A percentile compares a stretch with the other conserved stretches of the same genome.
phyloP scores from a whole-genome alignment of 2,329 filamentous ascomycete genomes.

The Pyrenophora seminiperda region DNA sequence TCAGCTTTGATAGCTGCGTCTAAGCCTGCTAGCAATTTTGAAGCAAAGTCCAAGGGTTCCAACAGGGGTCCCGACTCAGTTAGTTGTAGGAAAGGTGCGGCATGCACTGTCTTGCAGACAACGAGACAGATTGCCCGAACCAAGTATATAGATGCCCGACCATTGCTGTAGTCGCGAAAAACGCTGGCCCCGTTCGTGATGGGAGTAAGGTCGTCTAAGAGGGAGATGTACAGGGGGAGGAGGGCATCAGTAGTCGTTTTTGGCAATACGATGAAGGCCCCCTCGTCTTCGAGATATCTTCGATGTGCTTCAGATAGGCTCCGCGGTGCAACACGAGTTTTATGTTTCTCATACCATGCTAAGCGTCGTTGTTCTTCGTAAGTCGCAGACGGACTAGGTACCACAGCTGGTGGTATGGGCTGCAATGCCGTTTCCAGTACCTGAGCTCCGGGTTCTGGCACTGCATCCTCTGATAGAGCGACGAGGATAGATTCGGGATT shows the following conservation, averaged over 20 bases:
- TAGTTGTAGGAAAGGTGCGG: constrained; percentile 1
- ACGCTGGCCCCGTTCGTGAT: not conserved
- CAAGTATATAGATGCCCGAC: not conserved
- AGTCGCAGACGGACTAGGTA: not conserved
- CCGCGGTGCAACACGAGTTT: not conserved
- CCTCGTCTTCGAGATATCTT: constrained; percentile 6
- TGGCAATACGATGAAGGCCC: constrained; percentile 1
- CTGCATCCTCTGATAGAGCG: constrained; percentile 6
- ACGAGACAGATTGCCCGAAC: constrained; percentile 7
- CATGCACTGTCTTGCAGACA: constrained; percentile 2
- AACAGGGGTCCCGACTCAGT: not conserved
- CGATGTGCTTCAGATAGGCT: constrained; percentile 2
- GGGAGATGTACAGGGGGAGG: constrained; percentile 1
- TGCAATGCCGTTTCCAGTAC: not conserved
- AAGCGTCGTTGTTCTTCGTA: constrained; percentile 2
- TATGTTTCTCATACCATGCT: constrained; percentile 9
- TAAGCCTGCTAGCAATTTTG: constrained; percentile 2
- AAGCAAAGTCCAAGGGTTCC: constrained; percentile 1
- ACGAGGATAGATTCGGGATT: constrained; percentile 6
- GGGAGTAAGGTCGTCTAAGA: constrained; percentile 4
- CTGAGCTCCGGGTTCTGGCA: not conserved
- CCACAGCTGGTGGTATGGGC: not conserved
- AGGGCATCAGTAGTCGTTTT: constrained; percentile 3
- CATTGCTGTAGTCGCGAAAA: constrained; percentile 3
- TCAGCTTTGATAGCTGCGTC: constrained; percentile 9